A percentile compares a stretch with the other conserved stretches of the same genome.
phyloP scores from a whole-genome alignment of 2,329 filamentous ascomycete species.

The Cryphonectria carpinicola region DNA sequence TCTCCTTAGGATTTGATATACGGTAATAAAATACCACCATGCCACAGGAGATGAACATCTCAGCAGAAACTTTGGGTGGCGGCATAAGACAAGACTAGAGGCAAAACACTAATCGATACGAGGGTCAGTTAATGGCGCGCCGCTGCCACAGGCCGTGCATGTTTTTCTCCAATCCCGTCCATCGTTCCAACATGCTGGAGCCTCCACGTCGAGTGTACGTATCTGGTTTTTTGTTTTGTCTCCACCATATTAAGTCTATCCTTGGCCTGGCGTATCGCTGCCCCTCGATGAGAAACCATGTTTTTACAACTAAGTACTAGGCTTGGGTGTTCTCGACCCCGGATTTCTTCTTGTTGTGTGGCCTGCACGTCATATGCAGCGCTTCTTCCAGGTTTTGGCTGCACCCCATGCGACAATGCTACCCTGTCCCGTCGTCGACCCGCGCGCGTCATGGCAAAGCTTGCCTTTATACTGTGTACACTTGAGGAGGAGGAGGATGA shows the following conservation, averaged over 20 bases:
- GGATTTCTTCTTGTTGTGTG: conserved; percentile 2
- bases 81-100: background rate
- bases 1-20: background rate
- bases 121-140: background rate
- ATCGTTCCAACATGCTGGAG: background rate
- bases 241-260: background rate
- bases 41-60: background rate
- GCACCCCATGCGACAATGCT: background rate
- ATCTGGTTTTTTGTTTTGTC: background rate
- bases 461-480: background rate
- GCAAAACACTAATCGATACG: background rate
- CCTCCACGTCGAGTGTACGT: background rate
- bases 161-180: background rate
- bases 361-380: conserved; percentile 21
- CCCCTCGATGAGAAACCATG: background rate
- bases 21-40: too few species aligned
- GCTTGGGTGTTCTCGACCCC: background rate
- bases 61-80: background rate
- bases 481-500: background rate
- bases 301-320: background rate
- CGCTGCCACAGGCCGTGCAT: background rate
- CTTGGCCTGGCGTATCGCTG: background rate
- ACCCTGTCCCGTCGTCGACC: background rate
- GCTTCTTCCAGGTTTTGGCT: conserved; percentile 25
- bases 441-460: background rate